Percentiles rank a stretch among this genome's conserved stretches.
These are phyloP conservation scores for Yarrowia yakushimensis DNA, from an alignment of 805 yeast species.

Conservation along the genomic window DNA sequence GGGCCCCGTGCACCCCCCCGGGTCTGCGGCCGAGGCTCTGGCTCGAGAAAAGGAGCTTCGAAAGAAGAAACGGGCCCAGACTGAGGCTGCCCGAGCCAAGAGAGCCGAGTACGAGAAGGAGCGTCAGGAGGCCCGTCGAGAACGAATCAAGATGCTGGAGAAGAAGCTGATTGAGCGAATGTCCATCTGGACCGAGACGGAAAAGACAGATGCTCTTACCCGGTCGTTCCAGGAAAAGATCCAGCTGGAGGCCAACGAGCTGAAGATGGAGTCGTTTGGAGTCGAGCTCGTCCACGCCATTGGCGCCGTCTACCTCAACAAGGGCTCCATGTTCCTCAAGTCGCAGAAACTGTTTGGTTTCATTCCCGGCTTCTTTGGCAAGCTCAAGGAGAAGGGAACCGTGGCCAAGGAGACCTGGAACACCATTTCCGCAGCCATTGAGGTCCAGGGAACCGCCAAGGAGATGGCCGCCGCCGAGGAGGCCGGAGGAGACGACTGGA, in stretches of 20 bases:
- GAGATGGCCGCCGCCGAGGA: conserved; percentile 73
- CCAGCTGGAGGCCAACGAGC: conserved; percentile 78
- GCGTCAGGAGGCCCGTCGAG: conserved; percentile 60
- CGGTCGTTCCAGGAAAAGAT: conserved; percentile 61
- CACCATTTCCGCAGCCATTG: conserved; percentile 78
- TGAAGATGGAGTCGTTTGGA: conserved; percentile 95
- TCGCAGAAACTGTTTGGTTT: conserved; percentile 77
- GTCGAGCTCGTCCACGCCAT: conserved; percentile 74
- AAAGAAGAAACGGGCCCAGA: conserved; percentile 34
- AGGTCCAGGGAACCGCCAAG: conserved; percentile 77
- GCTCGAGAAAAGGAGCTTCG: conserved; percentile 35
- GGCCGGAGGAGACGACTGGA: conserved; percentile 49
- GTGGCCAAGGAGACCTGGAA: conserved; percentile 79
- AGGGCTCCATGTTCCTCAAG: conserved; percentile 68
- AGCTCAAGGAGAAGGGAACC: conserved; percentile 79
- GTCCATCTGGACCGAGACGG: conserved; percentile 58
- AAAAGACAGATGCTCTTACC: conserved; percentile 58
- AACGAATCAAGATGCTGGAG: conserved; percentile 59
- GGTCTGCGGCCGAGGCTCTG: conserved; percentile 20
- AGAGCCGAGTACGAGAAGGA: conserved; percentile 73
- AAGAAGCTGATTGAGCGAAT: conserved; percentile 55
- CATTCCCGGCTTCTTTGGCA: conserved; percentile 75
- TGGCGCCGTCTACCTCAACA: conserved; percentile 71
- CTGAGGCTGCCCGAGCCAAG: conserved; percentile 49
- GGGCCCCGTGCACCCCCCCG: not conserved